Conservation (phyloP, 306 rosid species). For the Hippophae rhamnoides region DNA sequence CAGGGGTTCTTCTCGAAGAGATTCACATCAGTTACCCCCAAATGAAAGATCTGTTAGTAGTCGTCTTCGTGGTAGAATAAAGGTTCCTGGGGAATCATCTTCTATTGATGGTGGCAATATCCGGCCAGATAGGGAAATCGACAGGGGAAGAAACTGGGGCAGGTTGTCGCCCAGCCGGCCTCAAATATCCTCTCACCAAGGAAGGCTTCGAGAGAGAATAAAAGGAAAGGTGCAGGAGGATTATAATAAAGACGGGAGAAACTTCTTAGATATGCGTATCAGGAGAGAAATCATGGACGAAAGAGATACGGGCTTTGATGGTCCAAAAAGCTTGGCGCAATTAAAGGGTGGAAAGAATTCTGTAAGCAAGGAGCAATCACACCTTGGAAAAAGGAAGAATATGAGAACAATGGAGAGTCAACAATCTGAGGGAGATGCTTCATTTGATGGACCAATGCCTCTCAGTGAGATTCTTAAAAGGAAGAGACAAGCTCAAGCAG, state of each 20-base stretch:
- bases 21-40: conserved; percentile 31
- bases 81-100: conserved; percentile 41
- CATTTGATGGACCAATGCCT: conserved; percentile 85
- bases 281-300: conserved; percentile 45
- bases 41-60: conserved; percentile 50
- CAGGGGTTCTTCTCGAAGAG: conserved; percentile 39
- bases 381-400: conserved; percentile 49
- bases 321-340: conserved; percentile 61
- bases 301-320: conserved; percentile 32
- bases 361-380: conserved; percentile 43
- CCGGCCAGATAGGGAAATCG: conserved; percentile 50
- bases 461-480: conserved; percentile 86
- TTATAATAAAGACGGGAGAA: conserved; percentile 35
- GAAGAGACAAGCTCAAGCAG: conserved; percentile 52
- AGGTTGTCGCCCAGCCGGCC: conserved; percentile 59
- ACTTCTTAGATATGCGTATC: conserved; percentile 25
- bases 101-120: conserved; percentile 32
- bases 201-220: conserved; percentile 62
- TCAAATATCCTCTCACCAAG: conserved; percentile 41
- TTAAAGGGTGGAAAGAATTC: conserved; percentile 40
- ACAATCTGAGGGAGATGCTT: conserved; percentile 42
- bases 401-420: conserved; percentile 23
- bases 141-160: conserved; percentile 42
- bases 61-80: conserved; percentile 83
- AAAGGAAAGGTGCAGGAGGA: conserved; percentile 59